Evolutionary conservation across 2,329 filamentous ascomycete species (phyloP).

Genomic region (Cercospora citrullina): DNA sequence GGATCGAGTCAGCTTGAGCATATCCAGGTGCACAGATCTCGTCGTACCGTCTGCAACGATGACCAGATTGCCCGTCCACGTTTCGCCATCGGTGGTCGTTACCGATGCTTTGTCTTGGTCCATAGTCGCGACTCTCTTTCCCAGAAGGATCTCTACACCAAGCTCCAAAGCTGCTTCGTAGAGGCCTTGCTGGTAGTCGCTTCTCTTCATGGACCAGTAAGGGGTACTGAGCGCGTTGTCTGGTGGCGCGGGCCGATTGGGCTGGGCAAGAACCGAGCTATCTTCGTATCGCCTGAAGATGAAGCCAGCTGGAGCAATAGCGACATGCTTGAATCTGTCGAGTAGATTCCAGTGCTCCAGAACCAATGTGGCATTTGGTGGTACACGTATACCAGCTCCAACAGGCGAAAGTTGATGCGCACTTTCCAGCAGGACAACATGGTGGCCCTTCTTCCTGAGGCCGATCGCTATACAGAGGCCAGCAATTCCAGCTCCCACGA

Average conservation of each 20-base stretch:
- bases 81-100: slow-evolving; percentile 8
- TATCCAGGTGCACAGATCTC: neutral
- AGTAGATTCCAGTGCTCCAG: slow-evolving; percentile 10
- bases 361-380: slow-evolving; percentile 9
- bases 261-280: slow-evolving; percentile 1
- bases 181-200: slow-evolving; percentile 12
- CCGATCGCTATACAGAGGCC: slow-evolving; percentile 8
- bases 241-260: neutral
- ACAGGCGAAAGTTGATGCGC: slow-evolving; percentile 7
- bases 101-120: slow-evolving; percentile 2
- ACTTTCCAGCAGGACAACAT: slow-evolving; percentile 8
- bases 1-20: slow-evolving; percentile 4
- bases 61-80: slow-evolving; percentile 1
- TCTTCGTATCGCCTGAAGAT: slow-evolving; percentile 10
- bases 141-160: slow-evolving; percentile 3
- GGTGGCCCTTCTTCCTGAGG: neutral
- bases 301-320: slow-evolving; percentile 7
- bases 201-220: slow-evolving; percentile 12
- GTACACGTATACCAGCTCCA: slow-evolving; percentile 7
- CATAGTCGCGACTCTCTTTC: neutral
- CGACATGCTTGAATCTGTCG: slow-evolving; percentile 3
- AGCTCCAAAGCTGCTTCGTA: slow-evolving; percentile 5
- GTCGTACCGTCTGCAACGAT: slow-evolving; percentile 8
- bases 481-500: slow-evolving; percentile 7
- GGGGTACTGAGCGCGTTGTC: neutral